These are phyloP conservation scores for Ceratocystiopsis sp. DNA, from an alignment of 2,329 filamentous ascomycete species.

Conservation along the genomic window DNA sequence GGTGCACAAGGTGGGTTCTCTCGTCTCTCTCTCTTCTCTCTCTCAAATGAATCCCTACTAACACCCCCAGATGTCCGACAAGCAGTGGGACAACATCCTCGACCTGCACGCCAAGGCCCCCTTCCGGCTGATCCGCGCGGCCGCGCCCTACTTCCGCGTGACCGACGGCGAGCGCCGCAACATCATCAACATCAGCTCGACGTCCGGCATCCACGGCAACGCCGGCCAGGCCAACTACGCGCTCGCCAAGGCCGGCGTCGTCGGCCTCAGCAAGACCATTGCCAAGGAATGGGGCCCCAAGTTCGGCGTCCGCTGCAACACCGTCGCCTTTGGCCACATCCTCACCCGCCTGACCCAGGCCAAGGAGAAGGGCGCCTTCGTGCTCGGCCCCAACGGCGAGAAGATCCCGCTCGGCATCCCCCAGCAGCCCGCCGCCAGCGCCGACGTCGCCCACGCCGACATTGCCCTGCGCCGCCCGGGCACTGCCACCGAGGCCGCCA, in stretches of 20 bases:
- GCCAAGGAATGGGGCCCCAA: constrained; percentile 80
- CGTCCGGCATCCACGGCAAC: constrained; percentile 70
- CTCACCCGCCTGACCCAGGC: constrained; percentile 63
- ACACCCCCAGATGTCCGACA: constrained; percentile 49
- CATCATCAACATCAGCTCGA: constrained; percentile 73
- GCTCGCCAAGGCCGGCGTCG: constrained; percentile 68
- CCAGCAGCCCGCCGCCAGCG: constrained; percentile 31
- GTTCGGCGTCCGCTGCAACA: constrained; percentile 71
- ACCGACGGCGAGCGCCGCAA: constrained; percentile 63
- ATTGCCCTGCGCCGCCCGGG: constrained; percentile 67
- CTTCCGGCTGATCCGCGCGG: constrained; percentile 65
- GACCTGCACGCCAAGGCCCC: constrained; percentile 71
- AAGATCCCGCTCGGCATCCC: constrained; percentile 64
- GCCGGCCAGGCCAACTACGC: constrained; percentile 85
- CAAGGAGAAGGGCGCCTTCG: constrained; percentile 70
- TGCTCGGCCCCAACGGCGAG: constrained; percentile 57
- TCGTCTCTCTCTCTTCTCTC: constrained; percentile 5
- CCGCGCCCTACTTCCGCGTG: constrained; percentile 75
- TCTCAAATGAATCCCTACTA: constrained; percentile 20
- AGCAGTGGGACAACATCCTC: constrained; percentile 82
- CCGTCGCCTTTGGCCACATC: constrained; percentile 71
- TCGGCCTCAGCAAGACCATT: constrained; percentile 73
- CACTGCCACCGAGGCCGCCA: constrained; percentile 64
- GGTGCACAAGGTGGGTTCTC: constrained; percentile 47
- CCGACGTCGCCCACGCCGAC: constrained; percentile 37